These are phyloP conservation scores for Fusarium sp. DNA, from an alignment of 2,329 filamentous ascomycete genomes.

Conservation along the genomic window DNA sequence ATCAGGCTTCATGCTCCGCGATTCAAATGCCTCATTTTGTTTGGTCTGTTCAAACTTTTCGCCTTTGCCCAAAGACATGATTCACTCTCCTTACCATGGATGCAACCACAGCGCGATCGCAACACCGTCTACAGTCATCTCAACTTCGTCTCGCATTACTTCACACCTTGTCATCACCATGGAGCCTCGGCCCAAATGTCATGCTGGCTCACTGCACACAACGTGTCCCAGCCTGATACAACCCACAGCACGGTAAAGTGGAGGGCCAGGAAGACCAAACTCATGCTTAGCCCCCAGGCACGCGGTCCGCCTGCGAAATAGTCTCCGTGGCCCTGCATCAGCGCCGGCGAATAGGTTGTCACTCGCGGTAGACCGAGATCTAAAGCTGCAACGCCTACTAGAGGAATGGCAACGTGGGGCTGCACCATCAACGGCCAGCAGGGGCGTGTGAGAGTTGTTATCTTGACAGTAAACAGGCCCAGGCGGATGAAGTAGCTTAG, in stretches of 20 bases:
- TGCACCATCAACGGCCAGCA: conserved; percentile 79
- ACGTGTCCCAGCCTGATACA: conserved; percentile 46
- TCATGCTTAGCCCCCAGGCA: conserved; percentile 47
- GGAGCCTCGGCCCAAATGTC: conserved; percentile 45
- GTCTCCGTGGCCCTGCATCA: conserved; percentile 24
- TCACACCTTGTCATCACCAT: conserved; percentile 38
- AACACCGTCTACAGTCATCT: neutral
- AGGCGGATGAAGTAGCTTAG: conserved; percentile 58
- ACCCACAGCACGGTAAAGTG: conserved; percentile 50
- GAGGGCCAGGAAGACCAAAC: conserved; percentile 45
- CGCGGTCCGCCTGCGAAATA: conserved; percentile 28
- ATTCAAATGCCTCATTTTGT: neutral
- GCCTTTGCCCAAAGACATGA: neutral
- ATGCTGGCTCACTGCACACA: conserved; percentile 45
- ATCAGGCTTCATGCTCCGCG: neutral
- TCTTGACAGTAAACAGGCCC: conserved; percentile 72
- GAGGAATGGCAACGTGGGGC: conserved; percentile 69
- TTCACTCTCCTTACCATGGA: neutral
- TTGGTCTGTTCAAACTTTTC: neutral
- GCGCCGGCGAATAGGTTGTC: conserved; percentile 11
- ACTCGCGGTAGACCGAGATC: conserved; percentile 62
- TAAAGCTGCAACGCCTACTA: conserved; percentile 73
- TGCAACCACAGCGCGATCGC: neutral
- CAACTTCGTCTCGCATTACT: conserved; percentile 1
- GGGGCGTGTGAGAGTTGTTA: conserved; percentile 69